A percentile compares a stretch with the other conserved stretches of the same genome.
These are phyloP conservation scores for Capniomyces stellatus DNA, from an alignment of 371 early-diverging fungal species.

Conservation along the genomic window DNA sequence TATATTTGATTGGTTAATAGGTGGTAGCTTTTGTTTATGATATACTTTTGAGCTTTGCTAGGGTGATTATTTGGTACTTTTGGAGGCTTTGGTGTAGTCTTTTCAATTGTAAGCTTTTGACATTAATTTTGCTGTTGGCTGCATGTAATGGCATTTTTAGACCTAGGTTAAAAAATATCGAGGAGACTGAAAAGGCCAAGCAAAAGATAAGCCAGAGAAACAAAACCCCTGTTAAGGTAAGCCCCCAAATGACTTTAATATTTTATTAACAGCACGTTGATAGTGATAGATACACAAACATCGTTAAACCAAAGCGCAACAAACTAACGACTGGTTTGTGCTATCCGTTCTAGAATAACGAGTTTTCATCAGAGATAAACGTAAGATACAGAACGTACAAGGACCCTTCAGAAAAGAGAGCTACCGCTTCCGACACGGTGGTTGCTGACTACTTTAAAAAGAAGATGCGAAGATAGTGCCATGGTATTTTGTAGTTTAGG, in stretches of 20 bases:
- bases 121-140: background rate
- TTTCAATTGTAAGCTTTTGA: too few relatives aligned
- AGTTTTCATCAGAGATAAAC: conserved; percentile 2
- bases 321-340: background rate
- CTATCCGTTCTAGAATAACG: conserved; percentile 6
- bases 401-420: conserved; percentile 20
- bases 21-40: too few relatives aligned
- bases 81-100: too few relatives aligned
- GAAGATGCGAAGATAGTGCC: conserved; percentile 40
- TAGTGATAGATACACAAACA: too few relatives aligned
- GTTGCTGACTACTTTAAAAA: conserved; percentile 68
- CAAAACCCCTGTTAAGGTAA: background rate
- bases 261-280: background rate
- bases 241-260: background rate
- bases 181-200: conserved; percentile 66
- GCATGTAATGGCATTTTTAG: conserved; percentile 17
- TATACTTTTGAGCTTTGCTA: too few relatives aligned
- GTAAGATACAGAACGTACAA: conserved; percentile 7
- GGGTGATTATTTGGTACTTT: too few relatives aligned
- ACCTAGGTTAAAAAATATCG: conserved; percentile 55
- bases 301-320: too few relatives aligned
- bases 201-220: conserved; percentile 17
- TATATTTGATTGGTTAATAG: too few relatives aligned
- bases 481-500: too few relatives aligned
- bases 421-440: conserved; percentile 59